phyloP scores from a whole-genome alignment of 1,284 basidiomycete species.

The Wallemia ichthyophaga region DNA sequence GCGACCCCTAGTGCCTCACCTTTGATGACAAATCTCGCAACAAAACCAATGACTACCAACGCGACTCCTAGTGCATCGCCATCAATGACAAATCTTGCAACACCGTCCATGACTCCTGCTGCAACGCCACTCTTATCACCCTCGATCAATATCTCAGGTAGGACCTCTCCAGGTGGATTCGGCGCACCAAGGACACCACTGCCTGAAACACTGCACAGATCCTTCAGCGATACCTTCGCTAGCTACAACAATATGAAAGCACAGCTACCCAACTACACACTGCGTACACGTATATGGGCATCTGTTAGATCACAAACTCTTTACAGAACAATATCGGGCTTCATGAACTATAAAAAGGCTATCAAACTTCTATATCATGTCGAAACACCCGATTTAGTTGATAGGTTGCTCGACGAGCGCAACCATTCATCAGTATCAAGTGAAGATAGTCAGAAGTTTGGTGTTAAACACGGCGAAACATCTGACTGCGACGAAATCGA shows the following conservation, averaged over 20 bases:
- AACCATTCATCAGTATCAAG: background rate
- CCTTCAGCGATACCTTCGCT: conserved; percentile 33
- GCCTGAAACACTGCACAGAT: background rate
- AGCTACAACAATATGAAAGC: conserved; percentile 99
- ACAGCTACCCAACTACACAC: conserved; percentile 86
- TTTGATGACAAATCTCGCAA: conserved; percentile 6
- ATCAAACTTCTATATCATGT: conserved; percentile 99
- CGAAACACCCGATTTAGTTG: conserved; percentile 94
- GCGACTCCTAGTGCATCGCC: conserved; percentile 19
- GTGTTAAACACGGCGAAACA: background rate
- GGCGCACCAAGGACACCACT: background rate
- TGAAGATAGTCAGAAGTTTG: background rate
- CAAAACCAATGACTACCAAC: conserved; percentile 68
- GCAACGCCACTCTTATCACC: conserved; percentile 32
- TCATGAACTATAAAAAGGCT: conserved; percentile 99
- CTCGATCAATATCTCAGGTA: background rate
- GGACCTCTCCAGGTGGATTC: background rate
- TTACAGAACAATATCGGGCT: conserved; percentile 92
- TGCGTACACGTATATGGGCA: conserved; percentile 96
- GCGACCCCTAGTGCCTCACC: conserved; percentile 6
- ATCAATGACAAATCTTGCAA: conserved; percentile 6
- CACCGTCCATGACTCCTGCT: conserved; percentile 77
- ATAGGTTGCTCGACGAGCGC: conserved; percentile 28
- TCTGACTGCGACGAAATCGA: background rate
- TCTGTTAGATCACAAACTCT: conserved; percentile 92